Evolutionary conservation across 2,329 filamentous ascomycete genomes (phyloP).

Genomic region (Hirsutella thompsonii): DNA sequence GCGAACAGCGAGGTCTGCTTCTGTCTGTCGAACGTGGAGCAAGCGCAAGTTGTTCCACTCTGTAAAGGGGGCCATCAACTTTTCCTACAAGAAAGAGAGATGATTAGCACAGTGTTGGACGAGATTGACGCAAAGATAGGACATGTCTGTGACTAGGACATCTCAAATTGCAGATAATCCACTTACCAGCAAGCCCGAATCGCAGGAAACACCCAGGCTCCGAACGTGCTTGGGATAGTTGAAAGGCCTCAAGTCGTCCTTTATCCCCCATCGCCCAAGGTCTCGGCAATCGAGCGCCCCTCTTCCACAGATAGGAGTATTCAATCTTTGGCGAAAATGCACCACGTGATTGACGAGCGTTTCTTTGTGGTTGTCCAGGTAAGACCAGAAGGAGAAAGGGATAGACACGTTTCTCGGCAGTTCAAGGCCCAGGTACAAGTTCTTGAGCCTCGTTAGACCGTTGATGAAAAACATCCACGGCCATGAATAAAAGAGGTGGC

Average conservation of each 20-base stretch:
- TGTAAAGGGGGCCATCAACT: background rate
- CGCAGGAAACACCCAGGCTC: background rate
- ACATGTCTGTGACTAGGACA: too few relatives aligned
- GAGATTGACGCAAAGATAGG: background rate
- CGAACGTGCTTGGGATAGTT: background rate
- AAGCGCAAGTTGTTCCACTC: background rate
- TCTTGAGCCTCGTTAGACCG: background rate
- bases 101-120: background rate
- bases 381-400: background rate
- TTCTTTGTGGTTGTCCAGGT: background rate
- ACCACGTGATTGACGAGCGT: background rate
- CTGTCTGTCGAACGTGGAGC: background rate
- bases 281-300: background rate
- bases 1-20: background rate
- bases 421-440: background rate
- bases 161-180: too few relatives aligned
- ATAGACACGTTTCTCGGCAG: background rate
- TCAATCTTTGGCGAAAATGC: background rate
- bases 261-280: background rate
- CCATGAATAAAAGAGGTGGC: background rate
- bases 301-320: background rate
- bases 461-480: background rate
- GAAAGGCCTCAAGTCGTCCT: background rate
- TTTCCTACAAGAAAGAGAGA: background rate
- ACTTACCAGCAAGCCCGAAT: background rate